Evolutionary conservation across 345 rosid genomes (phyloP), one percentile per base, ranked within the genome.

Genomic region (Rhodomyrtus tomentosa): DNA sequence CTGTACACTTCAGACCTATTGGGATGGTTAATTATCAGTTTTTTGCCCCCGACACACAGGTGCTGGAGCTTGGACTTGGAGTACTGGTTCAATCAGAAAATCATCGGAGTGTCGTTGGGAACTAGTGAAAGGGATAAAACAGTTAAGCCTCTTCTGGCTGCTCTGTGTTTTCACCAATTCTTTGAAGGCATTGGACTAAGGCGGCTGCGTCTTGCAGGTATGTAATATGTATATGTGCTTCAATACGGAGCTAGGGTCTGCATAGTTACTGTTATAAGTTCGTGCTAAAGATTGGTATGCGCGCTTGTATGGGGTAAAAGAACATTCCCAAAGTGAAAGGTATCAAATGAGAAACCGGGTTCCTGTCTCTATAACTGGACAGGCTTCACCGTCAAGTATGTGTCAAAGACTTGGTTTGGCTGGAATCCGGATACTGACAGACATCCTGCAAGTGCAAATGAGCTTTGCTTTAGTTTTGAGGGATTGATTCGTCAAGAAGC

Each of bases 101-200:
- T 95, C 0, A 93, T 95, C 62, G 98, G 95, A 54, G 88, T 93
- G 50, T 88, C 96, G 22, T 87, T 95, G 82, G 98, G 98, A 51
- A 92, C 95, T 51, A 91, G 95, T 7, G 83, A 84, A 54, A 88
- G 88, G n/a, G 55, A 87, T 25, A 89, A 89, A 11, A 93, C 94
- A 14, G 89, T 95, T 88, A 91, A 85, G 89, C 96, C 96, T 80
- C 91, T 93, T 49, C 73, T 95, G 76, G 92, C 87, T 40, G 98
- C 98, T 38, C 85, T 93, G 62, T 91, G 93, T 55, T 95, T 95
- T 85, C 96, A 95, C 83, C 98, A 95, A 85, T 93, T 93, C 82
- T 95, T 93, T 54, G 98, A 95, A 84, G 96, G 96, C 49, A 91
- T 92, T 91, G 96, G 96, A 50, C 96, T 93, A 9, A 9, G 96